Evolutionary conservation across 495 filamentous ascomycete species (phyloP).

Genomic region (Immersiella caudata): DNA sequence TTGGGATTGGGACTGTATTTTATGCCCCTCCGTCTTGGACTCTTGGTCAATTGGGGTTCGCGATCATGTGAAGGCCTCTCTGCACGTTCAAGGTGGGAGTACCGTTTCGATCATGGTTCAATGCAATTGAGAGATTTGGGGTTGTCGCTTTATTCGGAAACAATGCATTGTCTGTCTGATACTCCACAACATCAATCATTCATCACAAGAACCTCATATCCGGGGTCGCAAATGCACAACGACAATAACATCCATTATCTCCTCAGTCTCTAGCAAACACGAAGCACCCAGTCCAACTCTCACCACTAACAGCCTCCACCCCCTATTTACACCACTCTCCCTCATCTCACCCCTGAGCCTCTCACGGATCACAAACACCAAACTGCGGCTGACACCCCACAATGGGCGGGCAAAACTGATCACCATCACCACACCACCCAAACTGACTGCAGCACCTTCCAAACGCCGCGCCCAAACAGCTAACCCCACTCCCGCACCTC

Average conservation of each 20-base stretch:
- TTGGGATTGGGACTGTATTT: neutral
- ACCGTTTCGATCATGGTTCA: no score
- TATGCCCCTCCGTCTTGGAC: neutral
- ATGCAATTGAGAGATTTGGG: no score
- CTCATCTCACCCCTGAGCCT: neutral
- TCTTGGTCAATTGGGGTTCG: no score
- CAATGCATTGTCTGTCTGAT: no score
- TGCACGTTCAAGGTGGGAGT: no score
- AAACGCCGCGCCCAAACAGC: constrained; percentile 32
- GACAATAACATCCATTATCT: neutral
- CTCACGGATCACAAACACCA: constrained; percentile 35
- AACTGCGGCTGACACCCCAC: constrained; percentile 38
- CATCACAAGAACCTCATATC: no score
- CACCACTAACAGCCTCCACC: neutral
- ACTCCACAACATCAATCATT: no score
- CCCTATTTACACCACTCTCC: neutral
- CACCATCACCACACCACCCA: constrained; percentile 47
- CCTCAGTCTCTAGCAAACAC: neutral
- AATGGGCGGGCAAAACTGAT: constrained; percentile 49
- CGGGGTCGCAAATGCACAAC: neutral
- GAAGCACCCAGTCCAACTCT: neutral
- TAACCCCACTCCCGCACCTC: constrained; percentile 32
- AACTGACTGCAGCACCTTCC: constrained; percentile 43
- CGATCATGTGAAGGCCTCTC: no score
- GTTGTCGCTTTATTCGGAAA: no score